A percentile compares a stretch with the other conserved stretches of the same genome.
Evolutionary conservation across 805 yeast species (phyloP).

Genomic region (Candida parachauliodes): DNA sequence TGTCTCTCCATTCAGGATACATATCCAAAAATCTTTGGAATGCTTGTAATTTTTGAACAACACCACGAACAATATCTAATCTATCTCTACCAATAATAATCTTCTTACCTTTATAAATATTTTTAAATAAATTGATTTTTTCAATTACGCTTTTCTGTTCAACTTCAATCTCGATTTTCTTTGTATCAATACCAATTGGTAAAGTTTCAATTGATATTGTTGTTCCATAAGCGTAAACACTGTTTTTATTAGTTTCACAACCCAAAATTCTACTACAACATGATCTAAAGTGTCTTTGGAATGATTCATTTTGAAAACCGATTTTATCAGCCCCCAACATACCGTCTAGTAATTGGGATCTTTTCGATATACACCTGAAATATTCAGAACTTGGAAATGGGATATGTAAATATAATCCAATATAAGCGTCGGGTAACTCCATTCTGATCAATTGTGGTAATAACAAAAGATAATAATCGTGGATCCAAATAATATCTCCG

Average conservation of each 20-base stretch:
- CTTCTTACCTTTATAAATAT: slow-evolving; percentile 60
- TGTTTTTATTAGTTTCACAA: slow-evolving; percentile 58
- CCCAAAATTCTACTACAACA: slow-evolving; percentile 88
- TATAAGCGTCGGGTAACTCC: slow-evolving; percentile 67
- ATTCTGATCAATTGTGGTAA: slow-evolving; percentile 80
- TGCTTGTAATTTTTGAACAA: slow-evolving; percentile 87
- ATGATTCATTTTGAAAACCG: slow-evolving; percentile 82
- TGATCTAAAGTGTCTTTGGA: slow-evolving; percentile 86
- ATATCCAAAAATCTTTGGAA: slow-evolving; percentile 81
- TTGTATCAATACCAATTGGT: slow-evolving; percentile 88
- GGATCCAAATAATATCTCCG: slow-evolving; percentile 92
- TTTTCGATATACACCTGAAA: slow-evolving; percentile 81
- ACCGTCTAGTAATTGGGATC: slow-evolving; percentile 82
- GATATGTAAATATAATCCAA: slow-evolving; percentile 78
- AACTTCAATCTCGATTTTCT: slow-evolving; percentile 62
- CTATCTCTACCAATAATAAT: slow-evolving; percentile 93
- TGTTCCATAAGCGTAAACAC: slow-evolving; percentile 72
- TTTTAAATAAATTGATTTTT: slow-evolving; percentile 62
- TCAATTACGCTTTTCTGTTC: slow-evolving; percentile 44
- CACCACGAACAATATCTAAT: slow-evolving; percentile 88
- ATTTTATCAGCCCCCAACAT: slow-evolving; percentile 85
- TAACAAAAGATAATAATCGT: slow-evolving; percentile 80
- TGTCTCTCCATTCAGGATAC: slow-evolving; percentile 89
- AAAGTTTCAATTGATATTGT: slow-evolving; percentile 68
- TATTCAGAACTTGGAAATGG: slow-evolving; percentile 97